A percentile compares a stretch with the other conserved stretches of the same genome.
These are phyloP conservation scores for Colletotrichum tropicale DNA, from an alignment of 2,329 filamentous ascomycete genomes.

Conservation along the genomic window DNA sequence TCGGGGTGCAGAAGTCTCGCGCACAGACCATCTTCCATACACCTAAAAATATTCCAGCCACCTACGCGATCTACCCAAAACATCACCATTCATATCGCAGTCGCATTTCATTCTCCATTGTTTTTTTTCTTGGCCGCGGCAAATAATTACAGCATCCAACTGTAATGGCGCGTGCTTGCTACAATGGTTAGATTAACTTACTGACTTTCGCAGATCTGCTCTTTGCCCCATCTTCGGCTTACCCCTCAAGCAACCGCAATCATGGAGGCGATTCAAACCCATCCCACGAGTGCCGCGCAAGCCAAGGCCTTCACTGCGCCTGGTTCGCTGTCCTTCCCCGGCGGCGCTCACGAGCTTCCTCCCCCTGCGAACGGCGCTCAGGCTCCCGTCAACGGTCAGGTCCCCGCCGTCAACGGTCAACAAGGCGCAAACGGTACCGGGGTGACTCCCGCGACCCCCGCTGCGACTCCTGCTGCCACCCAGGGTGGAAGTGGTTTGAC, in stretches of 20 bases:
- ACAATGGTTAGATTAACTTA: neutral
- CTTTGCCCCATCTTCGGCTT: neutral
- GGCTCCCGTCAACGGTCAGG: slow-evolving; percentile 42
- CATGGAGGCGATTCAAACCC: slow-evolving; percentile 92
- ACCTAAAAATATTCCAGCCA: neutral
- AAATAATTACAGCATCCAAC: neutral
- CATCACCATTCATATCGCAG: neutral
- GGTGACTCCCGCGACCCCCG: slow-evolving; percentile 88
- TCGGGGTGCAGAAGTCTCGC: neutral
- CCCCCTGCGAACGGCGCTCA: slow-evolving; percentile 75
- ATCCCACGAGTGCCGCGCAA: slow-evolving; percentile 89
- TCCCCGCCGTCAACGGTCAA: slow-evolving; percentile 50
- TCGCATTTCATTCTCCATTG: neutral
- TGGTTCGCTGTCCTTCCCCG: slow-evolving; percentile 90
- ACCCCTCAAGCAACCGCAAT: slow-evolving; percentile 36
- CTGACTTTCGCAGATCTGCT: slow-evolving; percentile 29
- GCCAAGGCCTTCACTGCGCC: slow-evolving; percentile 95
- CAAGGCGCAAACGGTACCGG: slow-evolving; percentile 72
- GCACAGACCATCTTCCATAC: neutral
- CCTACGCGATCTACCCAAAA: neutral
- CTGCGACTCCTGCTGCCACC: slow-evolving; percentile 84
- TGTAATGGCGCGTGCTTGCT: slow-evolving; percentile 30
- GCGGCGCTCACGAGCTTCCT: slow-evolving; percentile 81
- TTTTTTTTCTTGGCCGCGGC: neutral
- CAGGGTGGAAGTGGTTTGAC: slow-evolving; percentile 88